These are phyloP conservation scores for Pistacia vera DNA, from an alignment of 345 rosid genomes.

Conservation along the genomic window DNA sequence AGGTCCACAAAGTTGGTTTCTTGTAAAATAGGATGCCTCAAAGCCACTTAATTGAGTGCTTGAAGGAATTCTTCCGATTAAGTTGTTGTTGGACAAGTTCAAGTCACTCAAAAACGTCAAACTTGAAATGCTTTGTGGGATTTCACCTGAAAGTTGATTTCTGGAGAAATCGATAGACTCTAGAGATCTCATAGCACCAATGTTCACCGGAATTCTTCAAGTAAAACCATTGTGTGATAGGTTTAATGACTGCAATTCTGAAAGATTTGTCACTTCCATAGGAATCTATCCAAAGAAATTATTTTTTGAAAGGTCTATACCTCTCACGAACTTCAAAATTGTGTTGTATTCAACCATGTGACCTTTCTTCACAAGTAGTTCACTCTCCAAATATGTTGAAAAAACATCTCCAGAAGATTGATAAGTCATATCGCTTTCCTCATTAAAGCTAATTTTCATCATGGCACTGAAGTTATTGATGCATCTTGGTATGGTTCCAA, in stretches of 20 bases:
- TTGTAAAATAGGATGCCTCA: not conserved
- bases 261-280: not conserved
- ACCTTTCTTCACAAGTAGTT: not conserved
- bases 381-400: not conserved
- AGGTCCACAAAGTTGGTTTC: not conserved
- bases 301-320: not conserved
- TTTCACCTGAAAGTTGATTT: conserved; percentile 20
- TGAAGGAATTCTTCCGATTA: conserved; percentile 3
- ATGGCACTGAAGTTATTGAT: not conserved
- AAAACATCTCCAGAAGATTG: too few species aligned
- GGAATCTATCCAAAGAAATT: conserved; percentile 12
- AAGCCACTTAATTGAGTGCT: conserved; percentile 9
- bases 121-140: conserved; percentile 4
- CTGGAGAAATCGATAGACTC: not conserved
- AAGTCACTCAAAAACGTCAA: not conserved
- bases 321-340: conserved; percentile 1
- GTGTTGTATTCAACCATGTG: not conserved
- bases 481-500: not conserved
- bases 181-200: too few species aligned
- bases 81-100: not conserved
- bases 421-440: too few species aligned
- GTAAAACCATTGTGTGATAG: conserved; percentile 11
- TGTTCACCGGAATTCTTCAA: not conserved
- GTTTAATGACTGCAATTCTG: conserved; percentile 11
- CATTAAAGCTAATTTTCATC: too few species aligned